phyloP scores from a whole-genome alignment of 2,329 filamentous ascomycete genomes.

The Raffaelea arxii region DNA sequence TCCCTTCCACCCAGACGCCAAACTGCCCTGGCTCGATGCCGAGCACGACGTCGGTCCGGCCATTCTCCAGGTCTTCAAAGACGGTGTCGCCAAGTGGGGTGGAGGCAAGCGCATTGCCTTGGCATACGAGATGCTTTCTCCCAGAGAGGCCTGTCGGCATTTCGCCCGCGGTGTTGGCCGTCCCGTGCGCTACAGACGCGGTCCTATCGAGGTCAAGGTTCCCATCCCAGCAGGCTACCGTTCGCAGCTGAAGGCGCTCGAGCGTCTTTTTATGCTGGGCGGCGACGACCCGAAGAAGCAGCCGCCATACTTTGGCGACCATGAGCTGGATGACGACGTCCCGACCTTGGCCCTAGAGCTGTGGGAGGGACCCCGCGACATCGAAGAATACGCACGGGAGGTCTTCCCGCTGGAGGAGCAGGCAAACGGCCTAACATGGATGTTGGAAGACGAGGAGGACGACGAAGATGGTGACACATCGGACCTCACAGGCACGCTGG shows the following conservation, averaged over 20 bases:
- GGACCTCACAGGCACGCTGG: too few species aligned
- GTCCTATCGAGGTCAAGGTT: constrained; percentile 74
- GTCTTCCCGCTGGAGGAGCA: constrained; percentile 92
- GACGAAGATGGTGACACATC: constrained; percentile 22
- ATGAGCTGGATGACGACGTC: constrained; percentile 49
- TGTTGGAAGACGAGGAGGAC: constrained; percentile 47
- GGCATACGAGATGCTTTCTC: constrained; percentile 82
- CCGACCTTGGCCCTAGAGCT: constrained; percentile 68
- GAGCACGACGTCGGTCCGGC: constrained; percentile 94
- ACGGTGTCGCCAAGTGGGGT: constrained; percentile 81
- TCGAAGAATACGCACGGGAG: constrained; percentile 91
- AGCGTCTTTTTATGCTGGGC: constrained; percentile 45
- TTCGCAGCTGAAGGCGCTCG: constrained; percentile 67
- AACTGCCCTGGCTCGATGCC: constrained; percentile 89
- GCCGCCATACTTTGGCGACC: constrained; percentile 54
- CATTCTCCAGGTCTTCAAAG: constrained; percentile 89
- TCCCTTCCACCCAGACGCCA: constrained; percentile 82
- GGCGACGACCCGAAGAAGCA: constrained; percentile 44
- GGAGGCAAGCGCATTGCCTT: constrained; percentile 63
- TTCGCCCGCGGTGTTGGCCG: constrained; percentile 73
- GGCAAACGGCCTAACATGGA: constrained; percentile 90
- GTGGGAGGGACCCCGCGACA: constrained; percentile 83
- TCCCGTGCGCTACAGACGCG: constrained; percentile 67
- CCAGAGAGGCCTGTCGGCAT: constrained; percentile 67
- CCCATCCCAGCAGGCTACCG: constrained; percentile 82